Evolutionary conservation across 768 basidiomycete species (phyloP), one percentile per base, ranked within the genome.

Genomic region (Boletus speciosus): DNA sequence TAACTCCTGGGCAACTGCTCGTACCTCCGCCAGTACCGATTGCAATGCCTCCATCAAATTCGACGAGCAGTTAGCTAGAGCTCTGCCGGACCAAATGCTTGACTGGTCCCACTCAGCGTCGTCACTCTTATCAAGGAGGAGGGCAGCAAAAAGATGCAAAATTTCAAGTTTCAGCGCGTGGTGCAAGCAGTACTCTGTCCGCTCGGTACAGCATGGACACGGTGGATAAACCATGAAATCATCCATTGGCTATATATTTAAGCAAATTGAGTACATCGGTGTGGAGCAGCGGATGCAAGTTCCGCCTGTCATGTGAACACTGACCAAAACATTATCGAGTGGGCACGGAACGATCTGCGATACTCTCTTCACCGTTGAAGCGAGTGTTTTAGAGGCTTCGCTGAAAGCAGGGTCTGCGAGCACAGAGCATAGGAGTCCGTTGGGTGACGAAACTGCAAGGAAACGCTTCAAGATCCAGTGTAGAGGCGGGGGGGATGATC

Each of bases 231-330:
- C 75, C 71, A 80, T 66, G 60, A 74, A 76, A 63, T 80, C 75
- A 68, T 78, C 74, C 72, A 80, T 71, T 43, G 80, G 78, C 82
- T 84, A 68, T 65, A 69, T 61, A 57, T 61, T 45, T 49, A 60
- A 56, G 51, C 12, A 51, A 40, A 40, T 61, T 66, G 51, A 66
- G 62, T 66, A 66, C 58, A 61, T 50, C 19, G 19, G 16, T 45
- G 40, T 37, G 25, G 49, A 43, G 54, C 34, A 47, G 62, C 47
- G 54, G 66, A 36, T 9, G 15, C n/a, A 37, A 45, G 38, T 48
- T 47, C 66, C 55, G 59, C 56, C 32, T 41, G 37, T 49, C 44
- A 55, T 51, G 45, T 59, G 40, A 60, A 48, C 55, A 70, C 69
- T 69, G 58, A 70, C 69, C 71, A 63, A 50, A n/a, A 60, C 56